Evolutionary conservation across 2,329 filamentous ascomycete genomes (phyloP).

Genomic region (Scedosporium dehoogii): DNA sequence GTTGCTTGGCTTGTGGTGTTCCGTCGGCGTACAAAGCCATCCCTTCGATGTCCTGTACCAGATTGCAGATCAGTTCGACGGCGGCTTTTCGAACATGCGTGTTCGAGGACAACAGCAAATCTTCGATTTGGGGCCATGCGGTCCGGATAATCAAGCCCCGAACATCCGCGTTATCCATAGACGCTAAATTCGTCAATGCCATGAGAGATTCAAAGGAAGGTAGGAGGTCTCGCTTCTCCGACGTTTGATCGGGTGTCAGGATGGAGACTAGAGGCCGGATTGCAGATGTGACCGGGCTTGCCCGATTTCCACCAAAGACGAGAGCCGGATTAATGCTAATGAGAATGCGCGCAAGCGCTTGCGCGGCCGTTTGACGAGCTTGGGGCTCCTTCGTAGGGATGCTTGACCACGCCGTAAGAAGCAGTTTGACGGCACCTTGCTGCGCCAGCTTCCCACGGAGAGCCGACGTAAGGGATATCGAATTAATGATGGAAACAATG

Average conservation of each 20-base stretch:
- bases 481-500: constrained; percentile 65
- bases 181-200: constrained; percentile 88
- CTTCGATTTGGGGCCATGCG: constrained; percentile 69
- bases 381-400: constrained; percentile 41
- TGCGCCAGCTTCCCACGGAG: constrained; percentile 75
- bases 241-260: constrained; percentile 52
- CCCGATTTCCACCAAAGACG: constrained; percentile 70
- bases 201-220: constrained; percentile 86
- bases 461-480: constrained; percentile 63
- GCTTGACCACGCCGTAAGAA: constrained; percentile 61
- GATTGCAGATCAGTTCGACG: constrained; percentile 84
- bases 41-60: constrained; percentile 61
- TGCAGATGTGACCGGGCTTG: constrained; percentile 66
- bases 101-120: constrained; percentile 71
- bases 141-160: constrained; percentile 61
- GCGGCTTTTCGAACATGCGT: constrained; percentile 68
- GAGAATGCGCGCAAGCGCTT: constrained; percentile 73
- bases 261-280: constrained; percentile 73
- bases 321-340: constrained; percentile 79
- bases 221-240: constrained; percentile 64
- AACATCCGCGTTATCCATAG: constrained; percentile 57
- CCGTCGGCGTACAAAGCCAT: constrained; percentile 60
- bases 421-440: constrained; percentile 82
- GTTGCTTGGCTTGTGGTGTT: constrained; percentile 56
- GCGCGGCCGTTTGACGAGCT: constrained; percentile 54